Evolutionary conservation across 1,284 basidiomycete genomes (phyloP), one percentile per base, ranked within the genome.

Genomic region (Mycosarcoma maydis): DNA sequence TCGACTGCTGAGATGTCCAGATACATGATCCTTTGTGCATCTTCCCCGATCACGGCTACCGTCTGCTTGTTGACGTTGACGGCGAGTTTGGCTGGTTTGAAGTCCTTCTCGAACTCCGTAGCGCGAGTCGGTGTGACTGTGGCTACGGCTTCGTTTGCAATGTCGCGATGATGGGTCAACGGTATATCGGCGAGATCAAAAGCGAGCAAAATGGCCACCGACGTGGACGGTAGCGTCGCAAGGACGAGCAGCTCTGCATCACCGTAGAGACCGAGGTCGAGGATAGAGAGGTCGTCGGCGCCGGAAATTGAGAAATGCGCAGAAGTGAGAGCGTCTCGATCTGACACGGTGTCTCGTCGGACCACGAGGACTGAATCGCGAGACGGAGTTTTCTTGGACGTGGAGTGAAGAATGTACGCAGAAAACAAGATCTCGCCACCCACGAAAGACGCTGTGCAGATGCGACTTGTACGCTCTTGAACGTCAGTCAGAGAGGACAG

Each of bases 21-120:
- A 34, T 70, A 70, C 17, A 64, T 43, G 9, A 60, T 16, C 30
- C 56, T 47, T 38, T 46, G 56, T 1, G 48, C 52, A 6, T 60
- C 51, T 23, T 48, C 33, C 4, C 48, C 52, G 10, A 48, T 30
- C 30, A 70, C 43, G 6, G 60, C 50, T 0, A 54, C 60, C 13
- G 60, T 70, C 39, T 70, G 59, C 42, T 70, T 70, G 48, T 44
- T 56, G 2, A 37, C 52, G 19, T 62, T 70, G 37, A 70, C 58
- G 6, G 67, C 56, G 13, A 70, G 36, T 24, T 32, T 52, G 40
- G 16, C 48, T 3, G 64, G 40, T 3, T 45, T 33, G 42, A 67
- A 60, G 13, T 34, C 49, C 11, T 34, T 38, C 14, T 56, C 51
- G n/a, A 67, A 54, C 39, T 67, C 56, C 11, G 56, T 55, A 13